Percentiles rank a stretch among this genome's conserved stretches.
These are phyloP conservation scores for Panicum hallii DNA, from an alignment of 202 grass and related monocot genomes.

Conservation along the genomic window DNA sequence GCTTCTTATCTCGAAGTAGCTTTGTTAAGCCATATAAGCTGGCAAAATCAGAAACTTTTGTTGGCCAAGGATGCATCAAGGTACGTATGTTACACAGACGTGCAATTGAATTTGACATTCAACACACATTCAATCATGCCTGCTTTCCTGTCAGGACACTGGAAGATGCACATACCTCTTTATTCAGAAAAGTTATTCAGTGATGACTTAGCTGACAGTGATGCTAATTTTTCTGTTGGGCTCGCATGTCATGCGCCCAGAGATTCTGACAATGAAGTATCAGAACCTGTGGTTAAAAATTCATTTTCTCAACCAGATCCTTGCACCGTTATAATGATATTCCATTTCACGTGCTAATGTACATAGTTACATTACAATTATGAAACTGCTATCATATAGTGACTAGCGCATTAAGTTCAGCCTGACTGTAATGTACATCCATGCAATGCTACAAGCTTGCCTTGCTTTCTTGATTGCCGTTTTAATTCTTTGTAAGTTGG, in stretches of 20 bases:
- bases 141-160: background rate
- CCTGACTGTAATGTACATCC: background rate
- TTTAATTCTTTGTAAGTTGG: background rate
- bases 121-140: background rate
- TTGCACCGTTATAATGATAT: background rate
- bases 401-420: background rate
- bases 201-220: background rate
- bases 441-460: background rate
- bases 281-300: background rate
- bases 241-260: background rate
- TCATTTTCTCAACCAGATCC: background rate
- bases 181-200: background rate
- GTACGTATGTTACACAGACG: background rate
- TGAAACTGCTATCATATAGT: background rate
- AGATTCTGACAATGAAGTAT: background rate
- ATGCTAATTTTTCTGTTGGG: background rate
- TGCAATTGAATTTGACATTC: background rate
- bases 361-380: background rate
- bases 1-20: background rate
- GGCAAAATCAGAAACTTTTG: background rate
- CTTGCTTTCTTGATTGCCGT: background rate
- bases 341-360: background rate
- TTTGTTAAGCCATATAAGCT: background rate
- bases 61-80: constrained; percentile 8
- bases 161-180: background rate